Base-by-base conservation (phyloP, 2,329 filamentous ascomycete species). In the Epicoccum sorghinum region DNA sequence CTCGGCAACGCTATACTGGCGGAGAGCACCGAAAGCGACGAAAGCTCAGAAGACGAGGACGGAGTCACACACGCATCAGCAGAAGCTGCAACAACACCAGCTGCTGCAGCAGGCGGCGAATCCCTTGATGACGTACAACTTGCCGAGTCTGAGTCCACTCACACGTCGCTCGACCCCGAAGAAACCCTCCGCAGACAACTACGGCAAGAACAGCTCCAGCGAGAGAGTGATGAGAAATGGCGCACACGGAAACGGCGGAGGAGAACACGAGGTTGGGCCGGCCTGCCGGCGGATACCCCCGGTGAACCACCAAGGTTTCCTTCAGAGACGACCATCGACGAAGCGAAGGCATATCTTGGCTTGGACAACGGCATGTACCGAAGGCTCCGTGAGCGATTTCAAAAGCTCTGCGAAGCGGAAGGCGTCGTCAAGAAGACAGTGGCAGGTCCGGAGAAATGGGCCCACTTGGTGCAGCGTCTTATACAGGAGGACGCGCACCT, bases 261-360 rank as follows among this genome's bases (percentile, higher is more conserved):
- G 58, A 82, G 88, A 41, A 88, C 86, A 48, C 82, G 85, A 63
- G 84, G 83, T n/a, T 89, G 86, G 80, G 86, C 83, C 37, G 86
- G 87, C 2, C 72, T 89, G 24, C 85, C 88, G 12, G 82, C 87
- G 33, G 88, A 90, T 67, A 84, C 85, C 6, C 82, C 86, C 0
- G 85, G 86, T 1, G 85, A 86, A 4, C 84, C 87, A 18, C 86
- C 88, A 12, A 85, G 90, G 22, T 95, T 91, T 59, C 89, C 89
- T 1, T 93, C 90, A 0, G 90, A 95, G 72, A 93, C 89, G 10
- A 93, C 90, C 0, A 83, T 95, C 54, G 88, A 90, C 60, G 89
- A 93, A 73, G 88, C 88, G 67, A 90, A 91, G 67, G 80, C 81
- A 10, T 88, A 87, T 55, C 78, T 96, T 25, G 79, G 77, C 33